Evolutionary conservation across 805 yeast genomes (phyloP).

Genomic region (Candida peoriensis): DNA sequence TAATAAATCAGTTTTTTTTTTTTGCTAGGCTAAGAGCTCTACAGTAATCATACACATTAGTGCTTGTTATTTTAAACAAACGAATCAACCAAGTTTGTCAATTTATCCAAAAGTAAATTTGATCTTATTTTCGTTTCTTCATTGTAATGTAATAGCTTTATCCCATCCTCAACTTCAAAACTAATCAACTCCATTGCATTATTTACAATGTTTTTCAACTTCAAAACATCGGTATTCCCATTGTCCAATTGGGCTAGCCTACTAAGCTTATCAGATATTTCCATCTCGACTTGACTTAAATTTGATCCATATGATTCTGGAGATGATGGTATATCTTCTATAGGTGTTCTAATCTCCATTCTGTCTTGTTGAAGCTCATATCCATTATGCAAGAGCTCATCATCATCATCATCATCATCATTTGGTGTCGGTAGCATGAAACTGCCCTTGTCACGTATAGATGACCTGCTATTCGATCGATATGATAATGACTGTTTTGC

Average conservation of each 20-base stretch:
- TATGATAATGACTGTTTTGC: no score
- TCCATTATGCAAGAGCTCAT: constrained; percentile 1
- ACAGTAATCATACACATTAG: no score
- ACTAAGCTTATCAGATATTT: constrained; percentile 13
- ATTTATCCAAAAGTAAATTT: constrained; percentile 6
- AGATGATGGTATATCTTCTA: constrained; percentile 21
- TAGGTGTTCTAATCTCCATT: neutral
- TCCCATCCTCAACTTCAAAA: constrained; percentile 10
- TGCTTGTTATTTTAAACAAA: no score
- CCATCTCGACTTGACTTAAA: constrained; percentile 17
- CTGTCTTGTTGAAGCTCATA: neutral
- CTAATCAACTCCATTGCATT: constrained; percentile 14
- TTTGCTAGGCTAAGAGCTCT: no score
- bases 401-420: constrained; percentile 8
- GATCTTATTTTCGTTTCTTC: constrained; percentile 9
- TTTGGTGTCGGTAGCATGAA: constrained; percentile 16
- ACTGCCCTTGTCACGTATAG: no score
- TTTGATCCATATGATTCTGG: constrained; percentile 17
- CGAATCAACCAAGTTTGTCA: constrained; percentile 13
- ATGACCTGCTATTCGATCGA: no score
- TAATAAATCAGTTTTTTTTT: no score
- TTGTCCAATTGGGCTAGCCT: constrained; percentile 9
- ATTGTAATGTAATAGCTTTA: constrained; percentile 12
- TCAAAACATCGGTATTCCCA: constrained; percentile 11
- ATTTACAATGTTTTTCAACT: constrained; percentile 15